These are phyloP conservation scores for Zizania latifolia DNA, from an alignment of 176 grass and related monocot species.

Conservation along the genomic window DNA sequence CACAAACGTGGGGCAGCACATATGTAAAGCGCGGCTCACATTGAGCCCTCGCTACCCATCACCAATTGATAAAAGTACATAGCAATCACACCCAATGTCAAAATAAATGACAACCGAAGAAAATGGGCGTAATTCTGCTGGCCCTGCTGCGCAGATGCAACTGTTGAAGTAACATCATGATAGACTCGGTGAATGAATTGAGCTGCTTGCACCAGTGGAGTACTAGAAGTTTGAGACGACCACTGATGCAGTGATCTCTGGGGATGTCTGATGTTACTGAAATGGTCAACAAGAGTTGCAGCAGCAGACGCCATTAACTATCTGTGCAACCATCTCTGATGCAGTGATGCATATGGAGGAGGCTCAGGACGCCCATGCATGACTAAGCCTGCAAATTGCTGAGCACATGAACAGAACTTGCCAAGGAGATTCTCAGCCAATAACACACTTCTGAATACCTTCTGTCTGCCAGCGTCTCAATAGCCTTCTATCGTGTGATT, in stretches of 20 bases:
- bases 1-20: background rate
- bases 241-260: slow-evolving; percentile 39
- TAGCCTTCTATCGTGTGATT: background rate
- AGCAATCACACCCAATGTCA: background rate
- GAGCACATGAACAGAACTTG: slow-evolving; percentile 45
- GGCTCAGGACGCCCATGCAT: slow-evolving; percentile 21
- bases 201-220: slow-evolving; percentile 21
- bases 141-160: too few species aligned
- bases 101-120: slow-evolving; percentile 15
- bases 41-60: background rate
- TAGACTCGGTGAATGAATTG: slow-evolving; percentile 24
- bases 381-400: slow-evolving; percentile 20
- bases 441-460: background rate
- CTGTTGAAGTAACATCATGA: too few species aligned
- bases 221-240: slow-evolving; percentile 20
- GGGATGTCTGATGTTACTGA: slow-evolving; percentile 42
- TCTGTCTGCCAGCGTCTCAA: slow-evolving; percentile 19
- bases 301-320: slow-evolving; percentile 30
- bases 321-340: slow-evolving; percentile 19
- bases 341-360: slow-evolving; percentile 11
- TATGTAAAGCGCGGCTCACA: too few species aligned
- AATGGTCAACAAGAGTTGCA: slow-evolving; percentile 36
- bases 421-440: slow-evolving; percentile 13
- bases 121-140: background rate
- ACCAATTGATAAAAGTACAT: slow-evolving; percentile 9